phyloP scores from a whole-genome alignment of 2,329 filamentous ascomycete species.

The Cyphellophora attinorum region DNA sequence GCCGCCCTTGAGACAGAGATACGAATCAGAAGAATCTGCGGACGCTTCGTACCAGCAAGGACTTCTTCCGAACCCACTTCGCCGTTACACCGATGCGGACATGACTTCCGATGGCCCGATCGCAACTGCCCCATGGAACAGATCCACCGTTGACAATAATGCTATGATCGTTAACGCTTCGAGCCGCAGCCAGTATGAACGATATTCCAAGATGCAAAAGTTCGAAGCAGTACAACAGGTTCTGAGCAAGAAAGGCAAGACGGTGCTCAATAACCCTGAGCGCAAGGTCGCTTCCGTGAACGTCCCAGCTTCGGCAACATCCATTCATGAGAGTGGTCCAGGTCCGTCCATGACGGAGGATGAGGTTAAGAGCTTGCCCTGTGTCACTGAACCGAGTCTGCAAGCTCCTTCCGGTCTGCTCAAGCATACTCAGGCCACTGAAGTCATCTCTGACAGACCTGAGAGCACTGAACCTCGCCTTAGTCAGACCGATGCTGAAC shows the following conservation, averaged over 20 bases:
- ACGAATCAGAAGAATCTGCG: background rate
- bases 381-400: background rate
- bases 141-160: background rate
- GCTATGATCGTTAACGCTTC: background rate
- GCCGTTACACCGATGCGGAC: background rate
- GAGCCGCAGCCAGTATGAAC: conserved; percentile 13
- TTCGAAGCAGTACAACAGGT: conserved; percentile 16
- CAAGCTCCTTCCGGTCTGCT: background rate
- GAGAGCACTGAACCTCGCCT: background rate
- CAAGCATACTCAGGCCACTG: too few species aligned
- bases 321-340: too few species aligned
- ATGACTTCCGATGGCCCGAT: background rate
- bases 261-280: conserved; percentile 16
- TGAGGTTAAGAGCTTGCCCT: background rate
- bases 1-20: background rate
- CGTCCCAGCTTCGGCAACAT: background rate
- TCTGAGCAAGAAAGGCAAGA: conserved; percentile 16
- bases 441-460: background rate
- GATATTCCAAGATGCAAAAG: conserved; percentile 16
- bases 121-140: background rate
- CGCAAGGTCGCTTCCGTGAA: conserved; percentile 3
- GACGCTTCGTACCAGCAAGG: background rate
- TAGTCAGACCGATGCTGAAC: background rate
- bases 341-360: background rate
- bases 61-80: background rate